A percentile compares a stretch with the other conserved stretches of the same genome.
Conservation (phyloP, 1,284 basidiomycete genomes). For the Afroboletus lepidellus region DNA sequence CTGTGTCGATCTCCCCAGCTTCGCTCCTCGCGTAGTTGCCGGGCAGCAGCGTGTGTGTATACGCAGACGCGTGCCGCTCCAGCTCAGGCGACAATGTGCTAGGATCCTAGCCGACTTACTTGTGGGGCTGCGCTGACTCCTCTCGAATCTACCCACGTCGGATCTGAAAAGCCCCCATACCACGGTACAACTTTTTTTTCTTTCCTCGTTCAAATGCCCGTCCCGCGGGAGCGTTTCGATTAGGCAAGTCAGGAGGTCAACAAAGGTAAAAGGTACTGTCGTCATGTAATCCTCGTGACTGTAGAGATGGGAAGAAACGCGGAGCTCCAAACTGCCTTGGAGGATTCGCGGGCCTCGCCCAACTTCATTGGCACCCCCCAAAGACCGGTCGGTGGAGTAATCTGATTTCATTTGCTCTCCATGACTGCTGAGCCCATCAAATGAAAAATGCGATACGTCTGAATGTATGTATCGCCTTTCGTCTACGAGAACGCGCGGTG, state of each 20-base stretch:
- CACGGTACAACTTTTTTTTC: not conserved
- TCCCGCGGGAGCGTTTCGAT: conserved; percentile 14
- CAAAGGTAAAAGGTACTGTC: conserved; percentile 14
- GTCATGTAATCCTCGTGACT: conserved; percentile 12
- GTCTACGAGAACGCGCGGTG: not conserved
- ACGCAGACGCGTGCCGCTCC: not conserved
- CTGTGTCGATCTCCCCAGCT: conserved; percentile 5
- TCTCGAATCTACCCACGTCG: conserved; percentile 13
- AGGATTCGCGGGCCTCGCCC: not conserved
- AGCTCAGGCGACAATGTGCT: not conserved
- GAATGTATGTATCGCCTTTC: conserved; percentile 16
- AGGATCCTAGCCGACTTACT: not conserved
- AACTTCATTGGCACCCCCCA: not conserved
- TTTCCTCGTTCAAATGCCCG: not conserved
- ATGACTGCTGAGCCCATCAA: conserved; percentile 8
- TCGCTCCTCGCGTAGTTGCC: not conserved
- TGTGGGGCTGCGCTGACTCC: conserved; percentile 11
- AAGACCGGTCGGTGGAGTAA: not conserved
- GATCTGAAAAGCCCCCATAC: conserved; percentile 16
- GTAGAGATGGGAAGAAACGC: conserved; percentile 7
- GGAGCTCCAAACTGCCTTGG: not conserved
- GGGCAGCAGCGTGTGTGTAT: not conserved
- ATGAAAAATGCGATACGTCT: conserved; percentile 1
- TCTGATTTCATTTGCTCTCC: conserved; percentile 12
- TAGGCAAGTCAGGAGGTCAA: not conserved